Percentiles rank a stretch among this genome's conserved stretches.
These are phyloP conservation scores for Gentiana dahurica DNA, from an alignment of 257 asterid species.

Conservation along the genomic window DNA sequence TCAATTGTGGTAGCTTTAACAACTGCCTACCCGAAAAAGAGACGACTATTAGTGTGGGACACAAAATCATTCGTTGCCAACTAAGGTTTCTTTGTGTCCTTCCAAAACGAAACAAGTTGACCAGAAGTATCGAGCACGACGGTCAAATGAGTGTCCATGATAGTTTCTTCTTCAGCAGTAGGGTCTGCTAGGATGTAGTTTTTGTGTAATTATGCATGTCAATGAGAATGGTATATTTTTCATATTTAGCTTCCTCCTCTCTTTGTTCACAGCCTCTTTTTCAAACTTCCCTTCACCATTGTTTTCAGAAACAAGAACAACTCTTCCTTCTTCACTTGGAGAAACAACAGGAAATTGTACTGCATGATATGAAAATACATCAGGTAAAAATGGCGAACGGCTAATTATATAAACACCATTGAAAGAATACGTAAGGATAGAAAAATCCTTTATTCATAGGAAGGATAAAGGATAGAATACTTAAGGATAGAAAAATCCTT, in stretches of 20 bases:
- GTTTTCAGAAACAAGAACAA: constrained; percentile 55
- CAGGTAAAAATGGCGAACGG: too few species aligned
- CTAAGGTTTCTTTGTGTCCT: constrained; percentile 2
- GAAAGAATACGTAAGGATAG: too few species aligned
- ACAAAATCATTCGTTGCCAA: too few species aligned
- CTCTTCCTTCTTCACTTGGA: constrained; percentile 70
- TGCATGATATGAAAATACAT: constrained; percentile 26
- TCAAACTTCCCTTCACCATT: constrained; percentile 32
- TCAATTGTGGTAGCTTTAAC: too few species aligned
- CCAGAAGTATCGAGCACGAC: constrained; percentile 67
- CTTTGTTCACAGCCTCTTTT: constrained; percentile 63
- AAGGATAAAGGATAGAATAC: too few species aligned
- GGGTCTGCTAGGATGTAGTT: constrained; percentile 93
- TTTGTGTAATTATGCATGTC: constrained; percentile 76
- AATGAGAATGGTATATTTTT: constrained; percentile 48
- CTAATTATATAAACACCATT: too few species aligned
- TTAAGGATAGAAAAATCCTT: too few species aligned
- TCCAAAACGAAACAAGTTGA: constrained; percentile 72
- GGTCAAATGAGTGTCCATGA: constrained; percentile 74
- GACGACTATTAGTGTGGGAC: too few species aligned
- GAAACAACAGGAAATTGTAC: constrained; percentile 83
- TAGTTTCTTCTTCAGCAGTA: constrained; percentile 88
- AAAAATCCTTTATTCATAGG: too few species aligned
- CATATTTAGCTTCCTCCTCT: constrained; percentile 65
- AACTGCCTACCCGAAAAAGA: too few species aligned